Evolutionary conservation across 108 stramenopile genomes (phyloP).

Genomic region (Skeletonema costatum): DNA sequence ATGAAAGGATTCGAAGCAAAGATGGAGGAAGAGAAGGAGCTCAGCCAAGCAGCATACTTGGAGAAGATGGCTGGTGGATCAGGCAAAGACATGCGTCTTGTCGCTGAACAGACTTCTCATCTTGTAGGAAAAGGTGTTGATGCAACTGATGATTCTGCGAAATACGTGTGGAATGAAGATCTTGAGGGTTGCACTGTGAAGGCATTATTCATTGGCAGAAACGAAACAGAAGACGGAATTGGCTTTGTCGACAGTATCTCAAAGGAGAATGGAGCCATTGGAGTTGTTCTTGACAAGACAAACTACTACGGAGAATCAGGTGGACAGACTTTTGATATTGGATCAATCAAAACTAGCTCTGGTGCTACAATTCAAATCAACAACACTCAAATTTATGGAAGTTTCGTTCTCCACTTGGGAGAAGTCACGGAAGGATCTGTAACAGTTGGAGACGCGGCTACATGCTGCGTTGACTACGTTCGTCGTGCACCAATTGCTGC

Average conservation of each 20-base stretch:
- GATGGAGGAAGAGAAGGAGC: conserved; percentile 90
- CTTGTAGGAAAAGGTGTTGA: conserved; percentile 74
- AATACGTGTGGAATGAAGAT: conserved; percentile 90
- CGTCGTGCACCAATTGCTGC: conserved; percentile 94
- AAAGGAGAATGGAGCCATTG: conserved; percentile 77
- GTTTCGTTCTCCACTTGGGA: conserved; percentile 92
- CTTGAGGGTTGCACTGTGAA: conserved; percentile 77
- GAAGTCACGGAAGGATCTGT: conserved; percentile 71
- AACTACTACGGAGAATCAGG: conserved; percentile 98
- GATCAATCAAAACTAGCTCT: conserved; percentile 60
- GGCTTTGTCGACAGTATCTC: conserved; percentile 87
- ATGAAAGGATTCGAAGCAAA: conserved; percentile 87
- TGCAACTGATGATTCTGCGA: conserved; percentile 84
- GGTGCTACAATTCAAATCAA: conserved; percentile 66
- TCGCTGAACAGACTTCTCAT: conserved; percentile 96
- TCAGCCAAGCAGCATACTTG: conserved; percentile 70
- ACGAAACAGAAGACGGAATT: conserved; percentile 85
- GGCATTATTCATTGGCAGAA: conserved; percentile 91
- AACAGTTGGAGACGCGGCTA: conserved; percentile 81
- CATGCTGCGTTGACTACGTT: conserved; percentile 93
- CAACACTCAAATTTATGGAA: conserved; percentile 91
- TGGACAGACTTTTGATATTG: conserved; percentile 96
- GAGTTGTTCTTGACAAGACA: conserved; percentile 90
- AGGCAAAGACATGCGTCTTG: conserved; percentile 94
- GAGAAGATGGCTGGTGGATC: conserved; percentile 87